These are phyloP conservation scores for Metarhizium album DNA, from an alignment of 2,329 filamentous ascomycete genomes.

Conservation along the genomic window DNA sequence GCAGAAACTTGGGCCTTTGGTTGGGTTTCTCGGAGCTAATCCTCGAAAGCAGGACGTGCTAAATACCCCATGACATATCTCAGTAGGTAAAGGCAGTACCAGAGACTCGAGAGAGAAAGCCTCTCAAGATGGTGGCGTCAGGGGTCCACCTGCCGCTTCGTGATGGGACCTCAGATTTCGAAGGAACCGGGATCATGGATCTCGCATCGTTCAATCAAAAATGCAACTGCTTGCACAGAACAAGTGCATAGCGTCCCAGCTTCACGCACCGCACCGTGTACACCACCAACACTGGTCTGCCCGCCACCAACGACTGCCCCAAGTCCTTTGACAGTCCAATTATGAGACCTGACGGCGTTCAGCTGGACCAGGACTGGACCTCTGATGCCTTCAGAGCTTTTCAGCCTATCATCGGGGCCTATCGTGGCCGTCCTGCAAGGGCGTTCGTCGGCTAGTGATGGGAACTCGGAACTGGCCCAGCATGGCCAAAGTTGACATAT, in stretches of 20 bases:
- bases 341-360: not conserved
- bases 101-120: not conserved
- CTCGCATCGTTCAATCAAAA: slow-evolving; percentile 3
- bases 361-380: not conserved
- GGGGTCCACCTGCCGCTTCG: not conserved
- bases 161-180: not conserved
- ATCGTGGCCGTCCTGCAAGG: not conserved
- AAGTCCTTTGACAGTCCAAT: not conserved
- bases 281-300: not conserved
- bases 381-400: not conserved
- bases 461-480: not conserved
- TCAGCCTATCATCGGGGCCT: not conserved
- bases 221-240: slow-evolving; percentile 1
- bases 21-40: not conserved
- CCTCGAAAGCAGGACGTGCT: not conserved
- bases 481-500: no score
- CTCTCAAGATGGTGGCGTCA: slow-evolving; percentile 4
- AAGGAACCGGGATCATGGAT: slow-evolving; percentile 2
- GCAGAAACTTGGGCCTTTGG: not conserved
- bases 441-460: not conserved
- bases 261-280: not conserved
- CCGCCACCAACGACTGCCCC: not conserved
- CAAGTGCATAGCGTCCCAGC: not conserved
- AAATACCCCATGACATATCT: not conserved
- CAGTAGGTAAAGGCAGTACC: not conserved